These are phyloP conservation scores for Cyberlindnera saturnus DNA, from an alignment of 805 yeast species.

Conservation along the genomic window DNA sequence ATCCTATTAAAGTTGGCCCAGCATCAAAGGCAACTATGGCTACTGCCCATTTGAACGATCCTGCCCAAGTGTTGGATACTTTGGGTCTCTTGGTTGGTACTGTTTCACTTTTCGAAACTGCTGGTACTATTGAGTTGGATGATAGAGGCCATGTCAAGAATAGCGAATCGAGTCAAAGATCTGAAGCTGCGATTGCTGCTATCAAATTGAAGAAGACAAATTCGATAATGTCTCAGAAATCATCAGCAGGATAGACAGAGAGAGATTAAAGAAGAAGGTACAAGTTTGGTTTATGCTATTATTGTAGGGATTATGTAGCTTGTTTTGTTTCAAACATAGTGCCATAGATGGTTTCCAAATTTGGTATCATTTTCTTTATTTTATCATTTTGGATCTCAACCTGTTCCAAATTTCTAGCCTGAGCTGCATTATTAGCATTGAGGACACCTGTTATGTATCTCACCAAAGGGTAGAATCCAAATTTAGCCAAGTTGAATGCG, in stretches of 20 bases:
- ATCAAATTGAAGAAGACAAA: conserved; percentile 14
- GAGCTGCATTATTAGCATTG: conserved; percentile 16
- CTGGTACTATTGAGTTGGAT: conserved; percentile 69
- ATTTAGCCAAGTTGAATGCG: conserved; percentile 21
- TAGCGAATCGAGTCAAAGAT: conserved; percentile 34
- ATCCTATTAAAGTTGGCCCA: conserved; percentile 89
- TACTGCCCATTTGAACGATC: conserved; percentile 78
- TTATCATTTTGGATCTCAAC: conserved; percentile 19
- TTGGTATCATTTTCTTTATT: conserved; percentile 10
- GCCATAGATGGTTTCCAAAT: neutral
- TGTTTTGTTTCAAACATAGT: conserved; percentile 1
- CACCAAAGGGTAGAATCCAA: conserved; percentile 19
- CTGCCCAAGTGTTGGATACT: conserved; percentile 78
- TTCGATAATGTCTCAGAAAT: neutral
- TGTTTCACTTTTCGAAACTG: conserved; percentile 71
- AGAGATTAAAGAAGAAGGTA: neutral
- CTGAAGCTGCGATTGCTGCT: conserved; percentile 24
- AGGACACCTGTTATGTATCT: conserved; percentile 21
- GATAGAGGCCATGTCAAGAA: conserved; percentile 65
- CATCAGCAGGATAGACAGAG: neutral
- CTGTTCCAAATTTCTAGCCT: conserved; percentile 22
- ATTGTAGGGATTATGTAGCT: neutral
- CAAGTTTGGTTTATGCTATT: neutral
- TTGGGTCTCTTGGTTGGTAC: conserved; percentile 75
- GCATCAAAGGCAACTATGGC: conserved; percentile 84